Evolutionary conservation across 768 basidiomycete species (phyloP), one percentile per base, ranked within the genome.

Genomic region (Plicaturopsis crispa): DNA sequence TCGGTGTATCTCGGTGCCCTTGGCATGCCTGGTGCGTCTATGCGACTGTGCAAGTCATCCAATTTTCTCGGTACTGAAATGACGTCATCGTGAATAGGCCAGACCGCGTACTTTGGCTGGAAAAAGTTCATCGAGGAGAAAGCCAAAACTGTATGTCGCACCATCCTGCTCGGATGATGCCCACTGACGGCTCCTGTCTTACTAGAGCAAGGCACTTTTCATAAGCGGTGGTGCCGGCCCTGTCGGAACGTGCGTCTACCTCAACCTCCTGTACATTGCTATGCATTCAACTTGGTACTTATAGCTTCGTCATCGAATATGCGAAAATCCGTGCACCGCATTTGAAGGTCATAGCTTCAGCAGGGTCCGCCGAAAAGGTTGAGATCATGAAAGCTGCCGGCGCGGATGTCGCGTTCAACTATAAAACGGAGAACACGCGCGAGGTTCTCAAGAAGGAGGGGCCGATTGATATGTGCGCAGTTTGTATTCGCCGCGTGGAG

Each of bases 331-430:
- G 14, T 14, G 10, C 8, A 8, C 26, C 26, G 26, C 26, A 28
- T 8, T 6, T 51, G 20, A 70, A 68, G 40, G 75, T 78, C 31
- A 69, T 78, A 43, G 70, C 67, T 1, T 71, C 65, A 5, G 68
- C 72, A 1, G 73, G 76, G 2, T 60, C 64, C 1, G 70, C 74
- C 28, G 67, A 71, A 32, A 77, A 80, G 54, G 67, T 76, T 17
- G 51, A 51, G 5, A 72, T 59, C 44, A 33, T 72, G 38, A 56
- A 52, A 28, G 60, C 59, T 5, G 36, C 73, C 10, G 74, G 72
- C 3, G 63, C 66, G 1, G 73, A 78, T 43, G 60, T 68, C 17
- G 66, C 59, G 0, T 75, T 73, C 56, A 73, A 77, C 55, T 76
- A 72, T 54, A 72, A 78, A 63, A 75, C 59, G 2, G 47, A 54